Conservation (phyloP, 208 protist species). For the Trichomonas tenax region DNA sequence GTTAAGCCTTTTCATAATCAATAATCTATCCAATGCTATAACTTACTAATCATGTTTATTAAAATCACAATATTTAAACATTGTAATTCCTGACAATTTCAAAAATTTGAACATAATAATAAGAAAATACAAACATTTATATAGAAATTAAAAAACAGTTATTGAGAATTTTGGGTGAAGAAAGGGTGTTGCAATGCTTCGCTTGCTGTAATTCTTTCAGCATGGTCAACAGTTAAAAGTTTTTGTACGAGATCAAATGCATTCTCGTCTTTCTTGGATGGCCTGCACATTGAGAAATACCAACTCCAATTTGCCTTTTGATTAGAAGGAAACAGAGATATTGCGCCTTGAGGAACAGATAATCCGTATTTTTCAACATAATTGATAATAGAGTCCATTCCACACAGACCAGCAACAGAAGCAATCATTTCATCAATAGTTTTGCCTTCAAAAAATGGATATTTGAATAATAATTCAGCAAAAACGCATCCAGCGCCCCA, state of each 20-base stretch:
- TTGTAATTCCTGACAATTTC: no score
- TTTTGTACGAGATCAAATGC: conserved; percentile 91
- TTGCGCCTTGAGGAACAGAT: conserved; percentile 52
- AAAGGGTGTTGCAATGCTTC: conserved; percentile 96
- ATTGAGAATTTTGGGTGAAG: conserved; percentile 67
- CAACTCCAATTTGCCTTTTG: conserved; percentile 69
- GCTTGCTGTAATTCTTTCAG: conserved; percentile 74
- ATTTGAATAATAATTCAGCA: conserved; percentile 90
- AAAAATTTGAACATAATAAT: no score
- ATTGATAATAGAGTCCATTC: conserved; percentile 47
- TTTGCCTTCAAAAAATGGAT: conserved; percentile 93
- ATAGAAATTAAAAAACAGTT: no score
- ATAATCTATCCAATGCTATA: no score
- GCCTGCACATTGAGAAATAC: conserved; percentile 55
- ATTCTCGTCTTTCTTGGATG: conserved; percentile 73
- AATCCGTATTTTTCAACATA: conserved; percentile 76
- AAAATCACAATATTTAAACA: no score
- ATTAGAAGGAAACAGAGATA: conserved; percentile 61
- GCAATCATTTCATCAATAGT: conserved; percentile 95
- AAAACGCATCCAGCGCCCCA: conserved; percentile 96
- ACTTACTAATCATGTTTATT: no score
- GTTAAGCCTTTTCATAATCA: no score
- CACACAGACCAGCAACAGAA: conserved; percentile 70
- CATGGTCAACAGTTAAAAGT: conserved; percentile 64
- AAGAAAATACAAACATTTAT: no score